Base-by-base conservation (phyloP, 805 yeast species). In the Gaillardinia entomophila region DNA sequence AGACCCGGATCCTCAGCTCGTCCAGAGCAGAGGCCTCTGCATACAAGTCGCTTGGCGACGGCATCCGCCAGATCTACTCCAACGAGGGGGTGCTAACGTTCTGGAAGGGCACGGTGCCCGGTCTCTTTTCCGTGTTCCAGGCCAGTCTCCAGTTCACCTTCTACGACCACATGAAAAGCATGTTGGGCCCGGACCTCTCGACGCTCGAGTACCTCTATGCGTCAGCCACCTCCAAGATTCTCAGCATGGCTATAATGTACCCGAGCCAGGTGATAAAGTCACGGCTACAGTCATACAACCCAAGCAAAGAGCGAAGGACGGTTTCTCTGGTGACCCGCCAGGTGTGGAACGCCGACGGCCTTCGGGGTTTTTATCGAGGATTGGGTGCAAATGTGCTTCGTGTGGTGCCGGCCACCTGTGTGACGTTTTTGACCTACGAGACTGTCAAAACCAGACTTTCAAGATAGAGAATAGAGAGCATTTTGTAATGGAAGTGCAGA, bases 401-500 rank as follows among this genome's bases (percentile, higher is more conserved):
- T 29, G 96, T 90, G 1, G 69, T 92, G 4, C 98, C 98, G 0
- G 88, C 96, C 1, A 89, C 97, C 3, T 84, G 96, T 50, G 73
- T 89, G 10, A 92, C 97, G 0, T 87, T 92, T 52, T 66, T 82
- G 4, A 83, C 83, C 4, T 92, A 92, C 49, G 98, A 92, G 51
- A 66, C 71, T 25, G 62, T 75, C 12, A 57, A 50, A 14, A n/a
- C n/a, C n/a, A n/a, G n/a, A n/a, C n/a, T n/a, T n/a, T n/a, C n/a
- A n/a, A n/a, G n/a, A n/a, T n/a, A n/a, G n/a, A n/a, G n/a, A n/a
- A n/a, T n/a, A n/a, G n/a, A n/a, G n/a, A n/a, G n/a, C n/a, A n/a
- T n/a, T n/a, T n/a, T n/a, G n/a, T n/a, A n/a, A n/a, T n/a, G n/a
- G n/a, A n/a, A n/a, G n/a, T n/a, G n/a, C n/a, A n/a, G n/a, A n/a